Base-by-base conservation (phyloP, 78 protist species). In the Creolimax fragrantissima region DNA sequence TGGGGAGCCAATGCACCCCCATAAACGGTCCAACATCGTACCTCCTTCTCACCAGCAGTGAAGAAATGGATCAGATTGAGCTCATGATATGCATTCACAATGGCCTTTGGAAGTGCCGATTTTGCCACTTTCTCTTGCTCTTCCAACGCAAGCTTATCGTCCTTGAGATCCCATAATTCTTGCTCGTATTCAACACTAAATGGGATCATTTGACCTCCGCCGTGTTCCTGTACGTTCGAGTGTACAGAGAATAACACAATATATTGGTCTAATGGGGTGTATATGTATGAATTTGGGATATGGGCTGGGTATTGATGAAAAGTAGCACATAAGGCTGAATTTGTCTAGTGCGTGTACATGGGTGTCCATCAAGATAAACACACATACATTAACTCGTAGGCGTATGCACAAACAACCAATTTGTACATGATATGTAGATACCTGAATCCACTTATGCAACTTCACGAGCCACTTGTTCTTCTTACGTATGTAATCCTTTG, bases 401-500 rank as follows among this genome's bases (percentile, higher is more conserved):
- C n/a, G n/a, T n/a, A n/a, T n/a, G n/a, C n/a, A n/a, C n/a, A n/a
- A n/a, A n/a, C n/a, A n/a, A n/a, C n/a, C n/a, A n/a, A n/a, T n/a
- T n/a, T n/a, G n/a, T 24, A 58, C 24, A 1, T 58, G 1, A 17
- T 58, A 58, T 24, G 1, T 32, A 0, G 39, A 0, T 24, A 58
- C 74, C 74, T 58, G 74, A 24, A 58, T 58, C 74, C 35, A 98
- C 35, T 91, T 84, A 93, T 96, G 97, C 81, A 98, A 35, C 94
- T 97, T 97, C 41, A 93, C 45, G n/a, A 98, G 95, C 95, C 93
- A 96, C 93, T 97, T 98, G 97, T 98, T 98, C 95, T 97, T 97
- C 96, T 98, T 95, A 36, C 98, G 90, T 11, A 95, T 36, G 95
- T 44, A 98, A 95, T 97, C 99, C 32, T 81, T 81, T 91, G 85